These are phyloP conservation scores for Exophiala oligosperma DNA, from an alignment of 2,329 filamentous ascomycete genomes.

Conservation along the genomic window DNA sequence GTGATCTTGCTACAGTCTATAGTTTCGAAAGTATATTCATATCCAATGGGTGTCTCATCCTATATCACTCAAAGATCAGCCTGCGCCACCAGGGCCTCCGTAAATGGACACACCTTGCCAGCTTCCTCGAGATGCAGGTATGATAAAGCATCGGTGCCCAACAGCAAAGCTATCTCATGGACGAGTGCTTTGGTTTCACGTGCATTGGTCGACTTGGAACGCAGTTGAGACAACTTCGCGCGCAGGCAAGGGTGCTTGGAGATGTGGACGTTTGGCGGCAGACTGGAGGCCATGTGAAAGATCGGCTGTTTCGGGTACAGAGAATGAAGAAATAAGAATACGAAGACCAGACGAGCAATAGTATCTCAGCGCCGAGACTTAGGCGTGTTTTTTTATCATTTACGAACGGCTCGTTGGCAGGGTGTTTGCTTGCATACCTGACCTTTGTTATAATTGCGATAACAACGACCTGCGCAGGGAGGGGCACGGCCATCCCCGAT, in stretches of 20 bases:
- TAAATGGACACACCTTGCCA: conserved; percentile 59
- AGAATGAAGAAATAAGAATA: background rate
- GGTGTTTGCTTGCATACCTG: background rate
- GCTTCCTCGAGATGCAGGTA: conserved; percentile 59
- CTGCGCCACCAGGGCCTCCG: conserved; percentile 7
- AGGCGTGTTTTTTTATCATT: background rate
- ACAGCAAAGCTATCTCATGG: conserved; percentile 80
- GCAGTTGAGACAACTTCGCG: conserved; percentile 87
- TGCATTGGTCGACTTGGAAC: conserved; percentile 68
- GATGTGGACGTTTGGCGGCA: conserved; percentile 66
- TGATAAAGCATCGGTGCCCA: conserved; percentile 77
- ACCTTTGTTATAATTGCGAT: conserved; percentile 5
- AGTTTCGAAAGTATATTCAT: conserved; percentile 66
- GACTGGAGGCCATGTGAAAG: conserved; percentile 31
- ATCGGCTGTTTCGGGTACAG: background rate
- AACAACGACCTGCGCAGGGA: background rate
- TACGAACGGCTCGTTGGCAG: background rate
- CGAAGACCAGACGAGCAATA: background rate
- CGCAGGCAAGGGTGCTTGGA: conserved; percentile 82
- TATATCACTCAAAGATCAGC: conserved; percentile 38
- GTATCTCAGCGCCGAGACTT: background rate
- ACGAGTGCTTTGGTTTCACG: conserved; percentile 79
- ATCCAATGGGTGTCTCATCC: conserved; percentile 78
- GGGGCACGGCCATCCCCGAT: conserved; percentile 1
- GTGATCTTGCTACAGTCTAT: conserved; percentile 69